Base-by-base conservation (phyloP, 257 asterid genomes). In the Lycium ferocissimum region DNA sequence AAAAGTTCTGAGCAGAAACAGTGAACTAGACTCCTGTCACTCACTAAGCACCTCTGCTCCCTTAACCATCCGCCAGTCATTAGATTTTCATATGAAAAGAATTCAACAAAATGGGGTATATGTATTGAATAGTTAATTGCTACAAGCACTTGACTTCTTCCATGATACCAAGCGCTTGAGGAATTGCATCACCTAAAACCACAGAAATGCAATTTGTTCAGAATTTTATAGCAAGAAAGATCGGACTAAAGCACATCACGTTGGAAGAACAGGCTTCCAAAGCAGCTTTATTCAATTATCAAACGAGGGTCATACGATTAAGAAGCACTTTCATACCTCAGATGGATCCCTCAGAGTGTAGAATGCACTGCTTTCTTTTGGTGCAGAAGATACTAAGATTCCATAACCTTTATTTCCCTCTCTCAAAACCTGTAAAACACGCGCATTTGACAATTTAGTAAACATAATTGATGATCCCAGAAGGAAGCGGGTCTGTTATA, bases 291-390 rank as follows among this genome's bases (percentile, higher is more conserved):
- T 54, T 15, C 62, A 56, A 56, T 15, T 56, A 14, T 56, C 12
- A n/a, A 59, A 18, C 66, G 3, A 18, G 33, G 33, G 53, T 18
- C 43, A 33, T 10, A 14, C 49, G 7, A 15, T 20, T 58, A 20
- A 80, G 12, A 72, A 56, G 87, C 82, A 2, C 43, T 56, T 69
- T 58, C 66, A 56, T 94, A 95, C 98, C 99, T 95, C 99, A 0
- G 94, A 88, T 76, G 99, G 96, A 85, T 94, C 97, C 90, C 97
- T 87, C 72, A 95, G 93, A 84, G 99, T 94, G 92, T 94, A 94
- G 82, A 91, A 91, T 22, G 99, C 99, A 10, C 90, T 90, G 92
- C 96, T 94, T 83, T 95, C 98, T 88, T 94, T 95, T 61, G 99
- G 98, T 54, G 57, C 89, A 13, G 98, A 92, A 38, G 99, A 94